These are phyloP conservation scores for Leucaena leucocephala DNA, from an alignment of 306 rosid species.

Conservation along the genomic window DNA sequence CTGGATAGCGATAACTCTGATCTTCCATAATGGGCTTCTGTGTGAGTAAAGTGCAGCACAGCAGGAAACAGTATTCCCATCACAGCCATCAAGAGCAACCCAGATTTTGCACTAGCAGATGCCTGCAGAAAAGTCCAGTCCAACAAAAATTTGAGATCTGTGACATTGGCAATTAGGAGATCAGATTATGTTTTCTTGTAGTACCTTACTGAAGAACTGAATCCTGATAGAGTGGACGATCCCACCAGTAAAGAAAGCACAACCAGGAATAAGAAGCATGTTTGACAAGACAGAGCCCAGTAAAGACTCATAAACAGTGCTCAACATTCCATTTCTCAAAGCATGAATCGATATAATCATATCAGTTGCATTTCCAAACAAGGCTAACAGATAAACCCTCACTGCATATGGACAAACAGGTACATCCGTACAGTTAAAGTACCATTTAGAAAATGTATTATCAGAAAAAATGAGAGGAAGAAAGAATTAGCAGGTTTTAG, in stretches of 20 bases:
- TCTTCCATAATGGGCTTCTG: constrained; percentile 69
- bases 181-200: not conserved
- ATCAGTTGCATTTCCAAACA: constrained; percentile 81
- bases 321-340: constrained; percentile 69
- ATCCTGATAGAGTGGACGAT: constrained; percentile 53
- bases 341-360: constrained; percentile 86
- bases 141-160: constrained; percentile 11
- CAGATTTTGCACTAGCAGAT: constrained; percentile 74
- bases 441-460: not conserved
- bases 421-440: not conserved
- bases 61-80: constrained; percentile 84
- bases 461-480: not conserved
- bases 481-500: not conserved
- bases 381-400: constrained; percentile 80
- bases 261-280: constrained; percentile 87
- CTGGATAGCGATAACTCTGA: constrained; percentile 78
- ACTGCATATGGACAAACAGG: constrained; percentile 49
- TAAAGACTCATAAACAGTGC: constrained; percentile 84
- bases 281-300: constrained; percentile 84
- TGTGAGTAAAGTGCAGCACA: constrained; percentile 81
- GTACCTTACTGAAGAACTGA: constrained; percentile 73
- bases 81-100: constrained; percentile 84
- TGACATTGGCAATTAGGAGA: not conserved
- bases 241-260: constrained; percentile 86
- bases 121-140: constrained; percentile 56